Percentiles rank a stretch among this genome's conserved stretches.
These are phyloP conservation scores for Clitoria ternatea DNA, from an alignment of 306 rosid species.

Conservation along the genomic window DNA sequence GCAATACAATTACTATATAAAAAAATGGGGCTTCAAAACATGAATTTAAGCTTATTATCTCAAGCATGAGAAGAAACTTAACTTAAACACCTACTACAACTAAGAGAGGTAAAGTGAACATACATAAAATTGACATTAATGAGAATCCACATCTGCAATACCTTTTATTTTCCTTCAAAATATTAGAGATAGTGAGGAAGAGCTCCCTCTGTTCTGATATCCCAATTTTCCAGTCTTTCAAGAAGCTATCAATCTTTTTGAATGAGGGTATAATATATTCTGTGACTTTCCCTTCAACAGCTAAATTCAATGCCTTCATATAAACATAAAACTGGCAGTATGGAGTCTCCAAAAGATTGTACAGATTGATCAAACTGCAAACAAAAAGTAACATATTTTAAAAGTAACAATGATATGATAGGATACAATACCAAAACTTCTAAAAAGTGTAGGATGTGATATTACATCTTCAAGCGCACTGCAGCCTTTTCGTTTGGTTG, in stretches of 20 bases:
- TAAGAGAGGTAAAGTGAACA: not conserved
- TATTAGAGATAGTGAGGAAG: slow-evolving; percentile 66
- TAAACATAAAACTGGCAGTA: slow-evolving; percentile 70
- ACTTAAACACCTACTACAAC: not conserved
- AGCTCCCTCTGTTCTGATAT: slow-evolving; percentile 63
- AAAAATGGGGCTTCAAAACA: not conserved
- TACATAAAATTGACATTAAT: not conserved
- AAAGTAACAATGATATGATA: not conserved
- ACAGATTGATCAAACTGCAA: slow-evolving; percentile 80
- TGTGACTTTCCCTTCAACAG: slow-evolving; percentile 74
- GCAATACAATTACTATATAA: not conserved
- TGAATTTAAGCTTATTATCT: not conserved
- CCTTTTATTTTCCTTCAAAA: slow-evolving; percentile 87
- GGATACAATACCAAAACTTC: not conserved
- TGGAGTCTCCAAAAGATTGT: slow-evolving; percentile 80
- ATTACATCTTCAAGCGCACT: slow-evolving; percentile 79
- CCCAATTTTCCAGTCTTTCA: slow-evolving; percentile 93
- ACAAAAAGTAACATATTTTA: not conserved
- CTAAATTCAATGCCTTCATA: slow-evolving; percentile 68
- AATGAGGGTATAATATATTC: slow-evolving; percentile 71
- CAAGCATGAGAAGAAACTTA: not conserved
- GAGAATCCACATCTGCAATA: slow-evolving; percentile 23
- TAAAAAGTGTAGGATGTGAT: not conserved
- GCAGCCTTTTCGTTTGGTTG: slow-evolving; percentile 81
- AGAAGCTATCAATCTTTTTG: slow-evolving; percentile 70